A percentile compares a stretch with the other conserved stretches of the same genome.
phyloP scores from a whole-genome alignment of 2,329 filamentous ascomycete species.

The Diaporthe ampelina region DNA sequence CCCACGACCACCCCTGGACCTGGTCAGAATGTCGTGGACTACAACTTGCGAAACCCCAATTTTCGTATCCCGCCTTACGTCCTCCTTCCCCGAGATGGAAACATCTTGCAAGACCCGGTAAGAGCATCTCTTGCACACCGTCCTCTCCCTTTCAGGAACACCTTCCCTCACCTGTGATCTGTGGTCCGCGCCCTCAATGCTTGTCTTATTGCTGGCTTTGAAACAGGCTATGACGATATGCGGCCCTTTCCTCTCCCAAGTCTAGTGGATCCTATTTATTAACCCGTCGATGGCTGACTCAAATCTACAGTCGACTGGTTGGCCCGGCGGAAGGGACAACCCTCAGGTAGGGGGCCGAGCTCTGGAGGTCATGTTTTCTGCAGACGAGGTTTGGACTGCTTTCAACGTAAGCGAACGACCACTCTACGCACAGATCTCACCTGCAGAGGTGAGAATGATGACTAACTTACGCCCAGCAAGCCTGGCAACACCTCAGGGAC shows the following conservation, averaged over 20 bases:
- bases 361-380: slow-evolving; percentile 3
- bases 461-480: background rate
- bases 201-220: no score
- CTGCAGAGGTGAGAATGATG: background rate
- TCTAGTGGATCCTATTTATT: no score
- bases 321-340: slow-evolving; percentile 5
- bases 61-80: slow-evolving; percentile 2
- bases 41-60: slow-evolving; percentile 7
- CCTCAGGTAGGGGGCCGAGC: background rate
- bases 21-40: background rate
- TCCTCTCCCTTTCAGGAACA: no score
- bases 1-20: background rate
- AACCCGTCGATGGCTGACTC: no score
- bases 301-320: background rate
- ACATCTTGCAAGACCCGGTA: background rate
- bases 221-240: no score
- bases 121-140: no score
- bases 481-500: slow-evolving; percentile 1
- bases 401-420: background rate
- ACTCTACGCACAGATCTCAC: no score
- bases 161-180: no score
- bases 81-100: slow-evolving; percentile 6
- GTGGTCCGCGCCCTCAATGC: no score
- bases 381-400: background rate
- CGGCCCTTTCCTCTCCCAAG: no score